Evolutionary conservation across 179 eudicot genomes (phyloP).

Genomic region (Beta corolliflora): DNA sequence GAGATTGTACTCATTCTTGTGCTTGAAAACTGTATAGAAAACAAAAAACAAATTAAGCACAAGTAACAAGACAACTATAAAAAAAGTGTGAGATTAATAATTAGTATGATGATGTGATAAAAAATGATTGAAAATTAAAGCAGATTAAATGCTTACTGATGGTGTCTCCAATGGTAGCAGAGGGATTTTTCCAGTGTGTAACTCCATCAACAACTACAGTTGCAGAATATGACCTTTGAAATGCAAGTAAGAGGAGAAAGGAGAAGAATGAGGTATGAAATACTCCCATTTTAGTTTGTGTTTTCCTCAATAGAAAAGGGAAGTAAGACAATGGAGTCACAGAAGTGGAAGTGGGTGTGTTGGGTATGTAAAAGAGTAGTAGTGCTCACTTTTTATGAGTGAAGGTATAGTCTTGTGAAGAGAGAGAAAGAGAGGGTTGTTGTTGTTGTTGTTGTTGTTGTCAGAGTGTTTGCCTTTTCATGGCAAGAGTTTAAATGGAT

Average conservation of each 20-base stretch:
- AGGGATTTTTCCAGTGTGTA: conserved; percentile 61
- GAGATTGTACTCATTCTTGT: conserved; percentile 60
- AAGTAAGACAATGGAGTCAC: conserved; percentile 18
- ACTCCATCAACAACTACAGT: conserved; percentile 75
- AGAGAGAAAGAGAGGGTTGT: conserved; percentile 21
- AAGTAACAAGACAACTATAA: neutral
- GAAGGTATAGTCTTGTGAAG: conserved; percentile 33
- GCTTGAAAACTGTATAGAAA: conserved; percentile 37
- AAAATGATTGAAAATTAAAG: neutral
- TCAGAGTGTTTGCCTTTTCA: conserved; percentile 45
- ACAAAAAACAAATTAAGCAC: neutral
- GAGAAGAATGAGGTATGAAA: conserved; percentile 19
- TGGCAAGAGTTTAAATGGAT: conserved; percentile 41
- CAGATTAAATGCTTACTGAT: conserved; percentile 46
- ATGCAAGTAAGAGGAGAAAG: conserved; percentile 20
- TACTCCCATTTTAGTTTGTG: conserved; percentile 10
- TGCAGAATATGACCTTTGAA: conserved; percentile 40
- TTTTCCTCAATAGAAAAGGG: neutral
- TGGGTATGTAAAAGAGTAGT: neutral
- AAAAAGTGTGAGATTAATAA: neutral
- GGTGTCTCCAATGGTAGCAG: conserved; percentile 68
- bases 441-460: too few species aligned
- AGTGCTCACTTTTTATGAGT: conserved; percentile 18
- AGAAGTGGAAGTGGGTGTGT: neutral
- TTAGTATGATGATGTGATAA: neutral